A percentile compares a stretch with the other conserved stretches of the same genome.
Evolutionary conservation across 2,329 filamentous ascomycete species (phyloP).

Genomic region (Arthrinium phaeospermum): DNA sequence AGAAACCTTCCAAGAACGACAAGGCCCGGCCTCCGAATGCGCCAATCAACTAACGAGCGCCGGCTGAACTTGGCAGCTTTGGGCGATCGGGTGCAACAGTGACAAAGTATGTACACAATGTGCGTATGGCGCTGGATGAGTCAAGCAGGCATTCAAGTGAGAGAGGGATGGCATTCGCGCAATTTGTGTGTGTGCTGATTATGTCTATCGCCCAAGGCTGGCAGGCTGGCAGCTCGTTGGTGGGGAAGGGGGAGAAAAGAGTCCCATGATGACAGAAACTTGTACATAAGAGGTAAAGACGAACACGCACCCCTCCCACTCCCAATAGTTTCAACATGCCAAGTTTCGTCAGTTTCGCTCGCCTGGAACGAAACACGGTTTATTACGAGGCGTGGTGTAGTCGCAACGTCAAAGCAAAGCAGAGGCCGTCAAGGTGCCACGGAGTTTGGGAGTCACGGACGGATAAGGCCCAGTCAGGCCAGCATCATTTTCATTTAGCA

Average conservation of each 20-base stretch:
- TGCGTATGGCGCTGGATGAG: neutral
- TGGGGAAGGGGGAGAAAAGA: neutral
- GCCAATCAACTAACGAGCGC: slow-evolving; percentile 9
- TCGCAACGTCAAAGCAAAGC: slow-evolving; percentile 4
- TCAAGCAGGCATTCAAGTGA: neutral
- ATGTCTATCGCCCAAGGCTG: neutral
- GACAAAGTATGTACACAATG: too few species aligned
- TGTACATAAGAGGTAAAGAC: slow-evolving; percentile 13
- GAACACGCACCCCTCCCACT: neutral
- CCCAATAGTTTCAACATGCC: neutral
- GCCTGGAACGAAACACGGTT: slow-evolving; percentile 12
- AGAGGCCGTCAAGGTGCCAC: slow-evolving; percentile 9
- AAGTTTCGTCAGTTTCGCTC: slow-evolving; percentile 12
- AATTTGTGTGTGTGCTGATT: neutral
- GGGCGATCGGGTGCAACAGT: neutral
- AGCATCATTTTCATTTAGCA: slow-evolving; percentile 5
- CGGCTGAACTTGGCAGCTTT: slow-evolving; percentile 14
- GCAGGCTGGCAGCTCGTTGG: neutral
- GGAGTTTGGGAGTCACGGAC: neutral
- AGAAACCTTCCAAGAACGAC: slow-evolving; percentile 12
- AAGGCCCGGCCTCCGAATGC: slow-evolving; percentile 6
- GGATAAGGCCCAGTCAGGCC: neutral
- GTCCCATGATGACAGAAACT: neutral
- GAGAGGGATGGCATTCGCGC: neutral
- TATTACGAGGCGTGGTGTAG: slow-evolving; percentile 1